Percentiles rank a stretch among this genome's conserved stretches.
These are phyloP conservation scores for cucumber (Cucumis sativus) DNA, from an alignment of 306 rosid species.

Conservation along the genomic window Cucumber_9930_V3 NC_026658.2:26363001-26363500, in stretches of 20 bases:
- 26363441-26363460: conserved; percentile 62
- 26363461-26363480: not conserved
- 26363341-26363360: conserved; percentile 64
- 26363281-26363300: conserved; percentile 68
- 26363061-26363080: conserved; percentile 24
- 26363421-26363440: conserved; percentile 65
- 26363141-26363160: conserved; percentile 51
- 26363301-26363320: conserved; percentile 29
- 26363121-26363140: conserved; percentile 64
- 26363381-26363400: conserved; percentile 87
- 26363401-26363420: conserved; percentile 47
- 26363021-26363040: conserved; percentile 76
- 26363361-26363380: conserved; percentile 76
- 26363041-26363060: conserved; percentile 88
- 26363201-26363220: conserved; percentile 34
- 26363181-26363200: conserved; percentile 34
- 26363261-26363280: conserved; percentile 49
- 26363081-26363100: conserved; percentile 36
- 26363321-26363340: conserved; percentile 28
- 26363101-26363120: conserved; percentile 67
- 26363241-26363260: conserved; percentile 73
- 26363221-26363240: conserved; percentile 53
- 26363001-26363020: conserved; percentile 54
- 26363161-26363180: conserved; percentile 61
- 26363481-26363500: not conserved